phyloP scores from a whole-genome alignment of 228 moss, liverwort and hornwort genomes.

The Sphagnum magellanicum region DNA sequence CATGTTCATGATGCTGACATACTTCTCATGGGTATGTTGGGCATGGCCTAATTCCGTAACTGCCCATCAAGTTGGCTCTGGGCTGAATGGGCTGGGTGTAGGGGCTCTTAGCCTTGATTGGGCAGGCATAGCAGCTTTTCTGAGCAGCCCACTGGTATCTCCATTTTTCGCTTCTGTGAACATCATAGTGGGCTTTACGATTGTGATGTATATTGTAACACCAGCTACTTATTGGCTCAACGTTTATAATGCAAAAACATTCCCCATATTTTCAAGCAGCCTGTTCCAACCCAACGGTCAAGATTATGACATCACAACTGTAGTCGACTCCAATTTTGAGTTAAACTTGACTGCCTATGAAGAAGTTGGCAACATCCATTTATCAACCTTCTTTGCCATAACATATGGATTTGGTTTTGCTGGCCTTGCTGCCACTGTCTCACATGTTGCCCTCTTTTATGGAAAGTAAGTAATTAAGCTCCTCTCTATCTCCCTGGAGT shows the following conservation, averaged over 20 bases:
- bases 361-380: not conserved
- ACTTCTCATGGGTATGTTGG: slow-evolving; percentile 1
- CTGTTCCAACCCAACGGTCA: not conserved
- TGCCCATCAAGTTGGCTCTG: not conserved
- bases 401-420: slow-evolving; percentile 17
- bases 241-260: not conserved
- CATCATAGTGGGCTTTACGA: not conserved
- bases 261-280: slow-evolving; percentile 2
- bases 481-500: not conserved
- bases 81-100: not conserved
- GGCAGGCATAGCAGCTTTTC: not conserved
- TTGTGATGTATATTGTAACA: not conserved
- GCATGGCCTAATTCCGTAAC: not conserved
- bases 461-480: slow-evolving; percentile 12
- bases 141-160: not conserved
- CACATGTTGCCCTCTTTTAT: slow-evolving; percentile 18
- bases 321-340: not conserved
- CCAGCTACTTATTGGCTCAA: not conserved
- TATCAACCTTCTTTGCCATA: slow-evolving; percentile 15
- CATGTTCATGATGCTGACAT: not conserved
- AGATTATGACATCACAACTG: not conserved
- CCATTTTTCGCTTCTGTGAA: not conserved
- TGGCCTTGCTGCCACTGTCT: slow-evolving; percentile 9
- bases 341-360: not conserved
- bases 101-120: not conserved